Conservation (phyloP, 805 yeast species). For the Starmera quercuum region DNA sequence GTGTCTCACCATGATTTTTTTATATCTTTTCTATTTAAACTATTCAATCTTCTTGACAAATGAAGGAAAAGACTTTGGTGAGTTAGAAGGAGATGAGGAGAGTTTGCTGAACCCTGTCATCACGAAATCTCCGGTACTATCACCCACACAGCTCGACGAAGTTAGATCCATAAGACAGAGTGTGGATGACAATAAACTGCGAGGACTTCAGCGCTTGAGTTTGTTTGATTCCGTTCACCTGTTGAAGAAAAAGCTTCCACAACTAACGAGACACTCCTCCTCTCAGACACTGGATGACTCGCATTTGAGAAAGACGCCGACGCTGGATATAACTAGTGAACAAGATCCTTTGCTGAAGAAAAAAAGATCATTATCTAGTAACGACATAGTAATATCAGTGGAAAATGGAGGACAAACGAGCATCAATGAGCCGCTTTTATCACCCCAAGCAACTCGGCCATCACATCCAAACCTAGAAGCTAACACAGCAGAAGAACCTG, state of each 20-base stretch:
- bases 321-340: too few species aligned
- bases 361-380: too few species aligned
- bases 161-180: not conserved
- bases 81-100: conserved; percentile 6
- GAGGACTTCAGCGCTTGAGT: conserved; percentile 24
- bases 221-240: conserved; percentile 31
- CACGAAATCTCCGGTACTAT: not conserved
- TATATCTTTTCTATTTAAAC: conserved; percentile 53
- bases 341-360: too few species aligned
- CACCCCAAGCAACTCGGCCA: too few species aligned
- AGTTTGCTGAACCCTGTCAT: conserved; percentile 9
- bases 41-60: conserved; percentile 34
- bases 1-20: conserved; percentile 46
- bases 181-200: conserved; percentile 14
- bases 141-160: conserved; percentile 1
- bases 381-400: too few species aligned
- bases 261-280: too few species aligned
- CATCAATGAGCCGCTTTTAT: too few species aligned
- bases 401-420: too few species aligned
- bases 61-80: conserved; percentile 24
- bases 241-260: conserved; percentile 9
- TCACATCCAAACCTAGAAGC: too few species aligned
- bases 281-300: too few species aligned
- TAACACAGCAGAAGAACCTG: too few species aligned
- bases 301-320: too few species aligned